These are phyloP conservation scores for Cunninghamia lanceolata DNA, from an alignment of 75 land plant genomes.

Conservation along the genomic window DNA sequence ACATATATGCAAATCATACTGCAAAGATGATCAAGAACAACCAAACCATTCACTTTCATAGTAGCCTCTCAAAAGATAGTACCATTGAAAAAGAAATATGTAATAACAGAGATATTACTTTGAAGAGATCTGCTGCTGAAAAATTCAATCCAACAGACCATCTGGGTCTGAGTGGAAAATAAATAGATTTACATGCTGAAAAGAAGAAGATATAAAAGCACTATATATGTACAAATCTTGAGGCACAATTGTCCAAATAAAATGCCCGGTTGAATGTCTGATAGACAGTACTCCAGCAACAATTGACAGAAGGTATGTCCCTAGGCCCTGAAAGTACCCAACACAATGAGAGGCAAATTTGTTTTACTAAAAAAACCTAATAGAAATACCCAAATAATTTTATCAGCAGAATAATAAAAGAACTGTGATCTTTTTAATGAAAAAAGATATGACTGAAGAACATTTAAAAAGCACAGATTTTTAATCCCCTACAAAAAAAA, in stretches of 20 bases:
- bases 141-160: background rate
- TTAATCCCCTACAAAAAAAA: background rate
- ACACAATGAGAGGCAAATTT: background rate
- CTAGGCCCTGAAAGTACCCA: constrained; percentile 1
- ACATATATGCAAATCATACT: too few relatives aligned
- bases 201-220: background rate
- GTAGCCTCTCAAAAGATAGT: background rate
- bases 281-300: background rate
- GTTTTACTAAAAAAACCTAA: background rate
- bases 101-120: background rate
- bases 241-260: background rate
- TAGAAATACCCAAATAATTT: background rate
- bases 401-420: background rate
- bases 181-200: too few relatives aligned
- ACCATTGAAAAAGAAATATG: background rate
- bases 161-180: background rate
- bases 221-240: background rate
- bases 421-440: background rate
- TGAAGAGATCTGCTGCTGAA: background rate
- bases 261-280: background rate
- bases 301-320: background rate
- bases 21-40: background rate
- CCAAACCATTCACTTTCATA: background rate
- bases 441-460: too few relatives aligned
- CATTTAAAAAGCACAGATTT: background rate